Conservation (phyloP, 306 rosid species). For the Elaeagnus macrophylla region DNA sequence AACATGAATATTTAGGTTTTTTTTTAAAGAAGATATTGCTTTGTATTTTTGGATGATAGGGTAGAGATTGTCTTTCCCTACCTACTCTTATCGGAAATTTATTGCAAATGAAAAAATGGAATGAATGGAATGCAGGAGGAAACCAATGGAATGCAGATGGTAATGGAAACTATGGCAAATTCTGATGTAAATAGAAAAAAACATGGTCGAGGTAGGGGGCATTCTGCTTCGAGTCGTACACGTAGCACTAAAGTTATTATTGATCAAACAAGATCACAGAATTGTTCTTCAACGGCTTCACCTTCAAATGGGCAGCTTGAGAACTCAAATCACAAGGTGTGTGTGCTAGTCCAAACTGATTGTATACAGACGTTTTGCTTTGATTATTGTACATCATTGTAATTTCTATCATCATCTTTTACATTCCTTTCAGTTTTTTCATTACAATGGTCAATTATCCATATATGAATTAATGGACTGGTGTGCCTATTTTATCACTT, state of each 20-base stretch:
- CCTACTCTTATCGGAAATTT: conserved; percentile 2
- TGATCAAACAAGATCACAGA: conserved; percentile 54
- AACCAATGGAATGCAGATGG: conserved; percentile 52
- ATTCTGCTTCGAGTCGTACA: conserved; percentile 63
- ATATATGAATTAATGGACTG: conserved; percentile 1
- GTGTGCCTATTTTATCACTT: not conserved
- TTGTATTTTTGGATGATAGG: too few relatives aligned
- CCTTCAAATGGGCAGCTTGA: conserved; percentile 71
- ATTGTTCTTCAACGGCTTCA: conserved; percentile 39
- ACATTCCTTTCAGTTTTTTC: not conserved
- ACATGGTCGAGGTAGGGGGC: conserved; percentile 82
- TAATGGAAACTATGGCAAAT: conserved; percentile 35
- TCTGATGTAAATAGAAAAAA: conserved; percentile 63
- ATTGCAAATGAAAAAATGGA: not conserved
- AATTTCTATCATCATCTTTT: not conserved
- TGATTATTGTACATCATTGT: conserved; percentile 8
- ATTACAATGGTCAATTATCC: not conserved
- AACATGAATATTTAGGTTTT: too few relatives aligned
- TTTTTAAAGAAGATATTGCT: too few relatives aligned
- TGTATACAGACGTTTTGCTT: conserved; percentile 4
- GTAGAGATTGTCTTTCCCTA: not conserved
- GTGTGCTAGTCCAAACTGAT: conserved; percentile 17
- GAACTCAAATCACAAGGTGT: conserved; percentile 44
- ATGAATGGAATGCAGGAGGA: conserved; percentile 38
- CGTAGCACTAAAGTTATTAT: conserved; percentile 59